These are phyloP conservation scores for Vicia sativa DNA, from an alignment of 306 rosid genomes.

Conservation along the genomic window DNA sequence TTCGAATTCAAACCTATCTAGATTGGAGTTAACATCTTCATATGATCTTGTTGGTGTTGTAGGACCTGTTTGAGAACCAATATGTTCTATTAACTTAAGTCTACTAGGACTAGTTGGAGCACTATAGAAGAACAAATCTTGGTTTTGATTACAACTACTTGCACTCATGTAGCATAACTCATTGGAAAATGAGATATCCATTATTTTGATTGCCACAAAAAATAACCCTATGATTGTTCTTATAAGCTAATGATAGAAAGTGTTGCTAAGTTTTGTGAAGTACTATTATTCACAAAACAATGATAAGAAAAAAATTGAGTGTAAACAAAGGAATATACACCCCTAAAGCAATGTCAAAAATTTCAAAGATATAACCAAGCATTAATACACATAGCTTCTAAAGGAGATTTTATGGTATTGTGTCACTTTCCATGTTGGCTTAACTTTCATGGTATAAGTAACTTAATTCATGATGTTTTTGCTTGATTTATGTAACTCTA, in stretches of 20 bases:
- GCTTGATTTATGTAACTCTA: slow-evolving; percentile 31
- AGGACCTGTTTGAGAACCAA: slow-evolving; percentile 45
- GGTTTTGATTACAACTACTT: slow-evolving; percentile 38
- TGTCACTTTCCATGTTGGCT: slow-evolving; percentile 39
- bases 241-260: slow-evolving; percentile 23
- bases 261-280: background rate
- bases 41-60: slow-evolving; percentile 47
- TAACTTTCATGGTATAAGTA: slow-evolving; percentile 36
- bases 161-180: slow-evolving; percentile 44
- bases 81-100: slow-evolving; percentile 9
- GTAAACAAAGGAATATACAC: slow-evolving; percentile 37
- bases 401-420: slow-evolving; percentile 20
- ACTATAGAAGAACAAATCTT: slow-evolving; percentile 57
- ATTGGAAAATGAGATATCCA: slow-evolving; percentile 50
- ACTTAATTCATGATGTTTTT: slow-evolving; percentile 37
- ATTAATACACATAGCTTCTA: background rate
- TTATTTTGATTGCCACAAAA: slow-evolving; percentile 21
- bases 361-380: slow-evolving; percentile 43
- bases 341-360: slow-evolving; percentile 44
- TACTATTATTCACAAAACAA: background rate
- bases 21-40: slow-evolving; percentile 50
- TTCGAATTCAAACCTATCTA: slow-evolving; percentile 67
- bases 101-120: slow-evolving; percentile 73
- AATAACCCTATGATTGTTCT: background rate
- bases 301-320: slow-evolving; percentile 20